Conservation (phyloP, 2,329 filamentous ascomycete genomes). For the Pseudocercospora eumusae region DNA sequence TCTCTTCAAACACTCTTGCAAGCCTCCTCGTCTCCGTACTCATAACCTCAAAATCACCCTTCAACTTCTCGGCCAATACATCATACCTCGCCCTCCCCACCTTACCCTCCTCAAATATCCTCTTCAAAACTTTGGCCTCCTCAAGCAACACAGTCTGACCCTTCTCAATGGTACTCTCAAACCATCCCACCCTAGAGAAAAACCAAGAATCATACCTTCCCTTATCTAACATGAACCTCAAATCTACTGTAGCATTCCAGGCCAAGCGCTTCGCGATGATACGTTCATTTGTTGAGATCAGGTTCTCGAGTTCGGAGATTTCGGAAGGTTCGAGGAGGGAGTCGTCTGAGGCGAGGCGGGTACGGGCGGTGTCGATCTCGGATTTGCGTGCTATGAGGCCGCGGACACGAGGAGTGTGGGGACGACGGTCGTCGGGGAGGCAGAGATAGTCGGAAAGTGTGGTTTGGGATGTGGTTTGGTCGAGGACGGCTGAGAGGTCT, state of each 20-base stretch:
- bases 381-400: constrained; percentile 18
- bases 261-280: constrained; percentile 29
- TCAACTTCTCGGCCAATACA: constrained; percentile 24
- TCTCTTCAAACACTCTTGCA: constrained; percentile 32
- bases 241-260: constrained; percentile 29
- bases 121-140: constrained; percentile 26
- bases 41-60: constrained; percentile 26
- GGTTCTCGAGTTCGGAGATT: constrained; percentile 15
- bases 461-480: constrained; percentile 22
- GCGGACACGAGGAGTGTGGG: constrained; percentile 20
- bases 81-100: constrained; percentile 19
- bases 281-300: constrained; percentile 22
- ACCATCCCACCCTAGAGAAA: constrained; percentile 26
- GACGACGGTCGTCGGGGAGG: constrained; percentile 18
- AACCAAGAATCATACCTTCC: constrained; percentile 28
- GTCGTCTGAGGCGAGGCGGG: not conserved
- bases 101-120: constrained; percentile 22
- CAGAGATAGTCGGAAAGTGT: constrained; percentile 32
- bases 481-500: constrained; percentile 16
- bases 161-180: constrained; percentile 35
- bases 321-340: constrained; percentile 16
- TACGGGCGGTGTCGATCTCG: constrained; percentile 12
- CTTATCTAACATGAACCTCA: constrained; percentile 36
- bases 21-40: constrained; percentile 32
- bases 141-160: constrained; percentile 30